These are phyloP conservation scores for Lasiosphaeria hispida DNA, from an alignment of 495 filamentous ascomycete species.

Conservation along the genomic window DNA sequence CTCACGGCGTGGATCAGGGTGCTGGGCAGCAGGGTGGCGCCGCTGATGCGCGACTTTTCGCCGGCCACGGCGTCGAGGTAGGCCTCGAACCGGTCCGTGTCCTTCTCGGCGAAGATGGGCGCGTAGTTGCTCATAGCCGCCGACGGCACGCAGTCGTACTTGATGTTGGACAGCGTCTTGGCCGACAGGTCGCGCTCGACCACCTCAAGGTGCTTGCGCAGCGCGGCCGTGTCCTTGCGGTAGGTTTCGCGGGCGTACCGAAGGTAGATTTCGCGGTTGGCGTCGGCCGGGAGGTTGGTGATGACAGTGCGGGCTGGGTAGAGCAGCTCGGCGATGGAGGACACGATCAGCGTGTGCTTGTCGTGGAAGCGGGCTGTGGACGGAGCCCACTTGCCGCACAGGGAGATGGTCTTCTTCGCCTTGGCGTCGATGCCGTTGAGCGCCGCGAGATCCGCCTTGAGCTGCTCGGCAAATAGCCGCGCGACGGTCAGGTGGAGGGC, in stretches of 20 bases:
- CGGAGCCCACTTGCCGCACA: conserved; percentile 53
- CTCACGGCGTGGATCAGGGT: conserved; percentile 28
- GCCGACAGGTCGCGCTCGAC: conserved; percentile 45
- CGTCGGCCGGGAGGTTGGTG: conserved; percentile 20
- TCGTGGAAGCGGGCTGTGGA: conserved; percentile 45
- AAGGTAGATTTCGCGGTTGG: conserved; percentile 42
- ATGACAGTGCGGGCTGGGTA: conserved; percentile 26
- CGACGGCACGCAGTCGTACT: conserved; percentile 47
- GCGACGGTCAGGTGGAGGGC: conserved; percentile 44
- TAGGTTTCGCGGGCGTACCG: conserved; percentile 45
- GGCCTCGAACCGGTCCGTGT: conserved; percentile 38
- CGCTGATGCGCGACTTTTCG: conserved; percentile 38
- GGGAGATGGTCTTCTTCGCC: conserved; percentile 37
- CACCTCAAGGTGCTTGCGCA: conserved; percentile 43
- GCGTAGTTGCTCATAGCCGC: conserved; percentile 49
- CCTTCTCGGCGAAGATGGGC: conserved; percentile 40
- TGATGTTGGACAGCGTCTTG: conserved; percentile 39
- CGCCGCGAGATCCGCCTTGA: conserved; percentile 37
- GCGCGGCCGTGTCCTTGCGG: conserved; percentile 37
- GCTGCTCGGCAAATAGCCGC: conserved; percentile 48
- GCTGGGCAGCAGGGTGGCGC: conserved; percentile 43
- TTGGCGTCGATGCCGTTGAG: conserved; percentile 30
- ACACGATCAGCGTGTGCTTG: conserved; percentile 46
- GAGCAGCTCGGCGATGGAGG: conserved; percentile 48
- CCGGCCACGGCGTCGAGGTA: conserved; percentile 41